Base-by-base conservation (phyloP, 495 filamentous ascomycete species). In the Chaetomium fimeti region DNA sequence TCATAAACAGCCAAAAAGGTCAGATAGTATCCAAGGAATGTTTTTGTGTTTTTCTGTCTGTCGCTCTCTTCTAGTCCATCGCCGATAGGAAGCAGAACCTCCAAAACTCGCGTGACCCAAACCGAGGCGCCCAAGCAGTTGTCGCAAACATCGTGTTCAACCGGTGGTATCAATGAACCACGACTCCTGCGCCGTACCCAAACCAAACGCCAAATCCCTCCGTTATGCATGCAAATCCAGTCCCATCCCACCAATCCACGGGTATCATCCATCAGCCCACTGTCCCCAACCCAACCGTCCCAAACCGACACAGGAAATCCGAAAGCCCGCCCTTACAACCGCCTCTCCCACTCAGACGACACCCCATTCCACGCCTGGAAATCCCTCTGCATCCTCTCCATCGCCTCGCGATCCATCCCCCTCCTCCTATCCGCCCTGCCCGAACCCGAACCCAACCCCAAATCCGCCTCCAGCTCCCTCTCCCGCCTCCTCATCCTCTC, bases 361-460 rank as follows among this genome's bases (percentile, higher is more conserved):
- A 22, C 6, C 27, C 28, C 13, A 49, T 20, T 57, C 42, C 54
- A 43, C 28, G 27, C 57, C 24, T 57, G 22, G 16, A 58, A 12
- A 51, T 67, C 60, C 25, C 59, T 49, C 64, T 28, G 18, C 47
- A 63, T 5, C 65, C 57, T 54, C 54, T 60, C 60, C 32, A 47
- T 4, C 55, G 45, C 27, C 55, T 53, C 60, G 12, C 52, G 22
- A 27, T 59, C 65, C 47, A 24, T 52, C 56, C 18, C 56, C 45
- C 52, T n/a, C 28, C 40, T 7, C 60, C 40, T 32, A 28, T 62
- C 47, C 12, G 11, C 2, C 22, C 36, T 36, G 25, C 18, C 45
- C 47, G 47, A 22, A 28, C 20, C 28, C 24, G 27, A n/a, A n/a
- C n/a, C n/a, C 54, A 12, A 15, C 38, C 18, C 45, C 47, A 54